Evolutionary conservation across 176 grass and related monocot genomes (phyloP).

Genomic region (Carex myosuroides): DNA sequence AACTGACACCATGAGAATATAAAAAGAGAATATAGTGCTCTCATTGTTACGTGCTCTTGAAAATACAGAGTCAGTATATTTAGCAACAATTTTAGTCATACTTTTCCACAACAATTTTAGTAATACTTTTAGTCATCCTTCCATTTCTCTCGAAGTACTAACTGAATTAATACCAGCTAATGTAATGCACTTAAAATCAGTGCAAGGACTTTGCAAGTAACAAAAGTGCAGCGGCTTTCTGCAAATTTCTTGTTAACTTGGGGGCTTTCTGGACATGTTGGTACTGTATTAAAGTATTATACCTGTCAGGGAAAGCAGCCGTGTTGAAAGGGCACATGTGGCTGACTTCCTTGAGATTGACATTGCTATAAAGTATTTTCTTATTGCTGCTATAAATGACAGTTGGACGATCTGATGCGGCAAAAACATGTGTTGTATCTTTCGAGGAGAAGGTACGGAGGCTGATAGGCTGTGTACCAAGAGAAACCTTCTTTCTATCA

Average conservation of each 20-base stretch:
- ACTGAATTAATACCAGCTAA: neutral
- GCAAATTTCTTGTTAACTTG: neutral
- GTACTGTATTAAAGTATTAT: neutral
- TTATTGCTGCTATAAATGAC: constrained; percentile 98
- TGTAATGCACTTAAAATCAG: neutral
- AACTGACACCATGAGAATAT: neutral
- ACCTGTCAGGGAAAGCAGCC: constrained; percentile 94
- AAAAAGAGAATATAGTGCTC: neutral
- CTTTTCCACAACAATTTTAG: neutral
- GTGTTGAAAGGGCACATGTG: constrained; percentile 98
- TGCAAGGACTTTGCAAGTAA: neutral
- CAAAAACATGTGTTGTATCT: constrained; percentile 85
- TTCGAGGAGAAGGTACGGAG: constrained; percentile 95
- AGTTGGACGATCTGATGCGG: constrained; percentile 92
- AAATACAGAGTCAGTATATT: neutral
- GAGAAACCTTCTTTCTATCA: constrained; percentile 90
- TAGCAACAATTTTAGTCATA: neutral
- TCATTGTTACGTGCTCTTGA: neutral
- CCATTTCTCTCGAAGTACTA: neutral
- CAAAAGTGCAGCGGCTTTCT: neutral
- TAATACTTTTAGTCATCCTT: neutral
- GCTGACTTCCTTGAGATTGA: constrained; percentile 95
- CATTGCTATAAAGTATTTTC: constrained; percentile 95
- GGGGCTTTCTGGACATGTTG: neutral
- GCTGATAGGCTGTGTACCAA: constrained; percentile 88